Evolutionary conservation across 257 asterid genomes (phyloP), one percentile per base, ranked within the genome.

Genomic region (Ilex aquifolium): DNA sequence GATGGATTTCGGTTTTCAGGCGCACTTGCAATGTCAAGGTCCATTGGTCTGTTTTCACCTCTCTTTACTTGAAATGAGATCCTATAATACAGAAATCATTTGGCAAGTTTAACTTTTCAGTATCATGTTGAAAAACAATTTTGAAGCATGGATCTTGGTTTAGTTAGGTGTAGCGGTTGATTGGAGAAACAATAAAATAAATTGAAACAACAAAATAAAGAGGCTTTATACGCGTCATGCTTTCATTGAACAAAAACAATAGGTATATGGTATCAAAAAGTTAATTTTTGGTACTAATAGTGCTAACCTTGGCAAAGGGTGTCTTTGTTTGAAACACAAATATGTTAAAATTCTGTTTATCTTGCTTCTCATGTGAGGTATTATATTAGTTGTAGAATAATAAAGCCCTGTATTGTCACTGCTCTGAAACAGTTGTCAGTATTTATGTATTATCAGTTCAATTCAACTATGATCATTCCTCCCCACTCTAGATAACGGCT

Each of bases 1-100:
- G 80, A 82, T 29, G 96, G 96, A 51, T 72, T 80, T 66, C 94
- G 96, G 6, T 94, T 88, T 56, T 85, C 85, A 13, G 96, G 95
- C n/a, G 85, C 85, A 42, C 85, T 88, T 2, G 96, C 86, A 9
- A 78, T 85, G 71, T 88, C 96, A 12, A 78, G 96, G 66, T 81
- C 96, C 69, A 88, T 88, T 31, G 96, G 96, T 85, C 61, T 60
- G 16, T 54, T 46, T 65, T 30, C 2, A 13, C 6, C 15, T 9
- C 54, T 14, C 50, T 7, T 17, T 14, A 44, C 48, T 66, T 21
- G 5, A 11, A 15, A 49, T 49, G 17, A 15, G 54, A 49, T 49
- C 54, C 10, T 49, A 4, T 11, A 49, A 15, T 11, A 49, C 14
- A 11, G 54, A 3, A 49, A 6, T 7, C 5, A 49, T 49, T 49